Evolutionary conservation across 2,329 filamentous ascomycete genomes (phyloP), one percentile per base, ranked within the genome.

Genomic region (Orbilia quercus): DNA sequence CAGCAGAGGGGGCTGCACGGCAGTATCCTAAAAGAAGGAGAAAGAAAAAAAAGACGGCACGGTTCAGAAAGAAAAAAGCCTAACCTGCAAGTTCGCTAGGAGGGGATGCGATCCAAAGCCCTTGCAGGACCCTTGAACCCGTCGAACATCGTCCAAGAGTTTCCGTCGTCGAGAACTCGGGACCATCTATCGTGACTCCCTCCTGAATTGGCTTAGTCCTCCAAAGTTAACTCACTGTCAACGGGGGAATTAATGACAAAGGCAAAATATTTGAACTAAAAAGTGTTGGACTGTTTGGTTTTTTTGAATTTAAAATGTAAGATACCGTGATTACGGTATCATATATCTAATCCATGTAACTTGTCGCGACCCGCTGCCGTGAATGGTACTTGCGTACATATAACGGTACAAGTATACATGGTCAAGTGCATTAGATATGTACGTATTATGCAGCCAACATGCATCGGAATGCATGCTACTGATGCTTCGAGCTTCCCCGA

Each of bases 391-490:
- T 40, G 44, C 5, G 12, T 48, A 66, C 51, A 57, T 57, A 36
- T 47, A 50, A n/a, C n/a, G n/a, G n/a, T n/a, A n/a, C n/a, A n/a
- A n/a, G n/a, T n/a, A n/a, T n/a, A n/a, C n/a, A n/a, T n/a, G n/a
- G 23, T 66, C 20, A 42, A 47, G 28, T 31, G 28, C 28, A 9
- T 31, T 31, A 48, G 45, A 58, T 36, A 45, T 50, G n/a, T n/a
- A n/a, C n/a, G n/a, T n/a, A n/a, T n/a, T n/a, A 67, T 67, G 63
- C 63, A 67, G 53, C 45, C 34, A 48, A 31, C 59, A 42, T 72
- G 67, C 67, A 72, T 72, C 67, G 67, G 67, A 72, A 72, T 65
- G 67, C 67, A 72, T 51, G 53, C 67, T 59, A 58, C 36, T 72
- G 60, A 50, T 65, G 50, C 67, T 38, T 67, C 45, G 63, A 58